These are phyloP conservation scores for Candida sakaeoensis DNA, from an alignment of 805 yeast species.

Conservation along the genomic window DNA sequence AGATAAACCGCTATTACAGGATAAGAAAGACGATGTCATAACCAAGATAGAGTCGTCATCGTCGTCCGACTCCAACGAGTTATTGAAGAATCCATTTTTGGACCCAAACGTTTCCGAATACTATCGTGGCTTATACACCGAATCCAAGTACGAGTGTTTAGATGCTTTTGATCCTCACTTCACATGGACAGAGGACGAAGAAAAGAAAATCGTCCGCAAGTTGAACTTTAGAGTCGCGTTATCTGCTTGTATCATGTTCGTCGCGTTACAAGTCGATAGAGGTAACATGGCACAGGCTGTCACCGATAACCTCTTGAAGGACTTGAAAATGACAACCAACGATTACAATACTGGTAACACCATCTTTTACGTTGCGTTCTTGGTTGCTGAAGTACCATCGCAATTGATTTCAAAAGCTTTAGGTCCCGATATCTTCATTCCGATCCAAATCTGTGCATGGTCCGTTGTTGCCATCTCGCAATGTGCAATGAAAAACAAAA, in stretches of 20 bases:
- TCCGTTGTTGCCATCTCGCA: constrained; percentile 54
- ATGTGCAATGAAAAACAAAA: constrained; percentile 21
- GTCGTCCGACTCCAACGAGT: constrained; percentile 3
- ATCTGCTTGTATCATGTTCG: constrained; percentile 58
- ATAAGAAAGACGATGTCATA: not conserved
- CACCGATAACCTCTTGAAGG: constrained; percentile 52
- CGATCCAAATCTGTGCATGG: constrained; percentile 56
- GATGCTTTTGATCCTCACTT: constrained; percentile 55
- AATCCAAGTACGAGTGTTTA: constrained; percentile 51
- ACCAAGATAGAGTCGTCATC: constrained; percentile 3
- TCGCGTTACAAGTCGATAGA: constrained; percentile 57
- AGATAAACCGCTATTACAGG: not conserved
- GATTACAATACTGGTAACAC: constrained; percentile 60
- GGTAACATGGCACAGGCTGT: constrained; percentile 56
- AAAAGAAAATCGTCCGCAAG: constrained; percentile 44
- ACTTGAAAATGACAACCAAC: constrained; percentile 49
- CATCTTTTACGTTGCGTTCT: constrained; percentile 48
- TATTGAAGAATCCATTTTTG: constrained; percentile 10
- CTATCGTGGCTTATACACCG: constrained; percentile 16
- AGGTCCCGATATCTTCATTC: constrained; percentile 64
- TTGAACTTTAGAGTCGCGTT: constrained; percentile 54
- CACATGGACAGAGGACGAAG: constrained; percentile 51
- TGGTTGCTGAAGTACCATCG: constrained; percentile 60
- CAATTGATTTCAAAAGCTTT: constrained; percentile 58
- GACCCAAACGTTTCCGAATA: constrained; percentile 12